phyloP scores from a whole-genome alignment of 2,329 filamentous ascomycete genomes.

The Penicillium sp. region DNA sequence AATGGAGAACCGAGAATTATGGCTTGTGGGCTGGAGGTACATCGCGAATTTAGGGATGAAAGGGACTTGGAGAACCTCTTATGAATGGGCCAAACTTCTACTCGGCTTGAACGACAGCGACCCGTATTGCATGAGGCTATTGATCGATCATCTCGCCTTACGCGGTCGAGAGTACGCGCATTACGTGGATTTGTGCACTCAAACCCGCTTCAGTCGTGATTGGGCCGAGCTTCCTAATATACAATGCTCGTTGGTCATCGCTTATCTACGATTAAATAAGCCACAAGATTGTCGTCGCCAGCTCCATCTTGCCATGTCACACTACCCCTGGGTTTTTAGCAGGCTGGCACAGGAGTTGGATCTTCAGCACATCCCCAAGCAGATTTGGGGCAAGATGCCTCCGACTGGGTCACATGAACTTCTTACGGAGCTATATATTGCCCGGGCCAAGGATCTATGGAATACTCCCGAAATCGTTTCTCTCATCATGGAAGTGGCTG shows the following conservation, averaged over 20 bases:
- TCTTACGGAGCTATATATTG: constrained; percentile 68
- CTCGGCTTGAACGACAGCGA: constrained; percentile 69
- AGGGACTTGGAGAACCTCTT: constrained; percentile 86
- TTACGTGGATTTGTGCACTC: constrained; percentile 62
- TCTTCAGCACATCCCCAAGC: constrained; percentile 66
- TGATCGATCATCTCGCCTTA: constrained; percentile 79
- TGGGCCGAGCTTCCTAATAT: constrained; percentile 62
- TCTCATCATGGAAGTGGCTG: constrained; percentile 64
- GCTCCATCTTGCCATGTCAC: constrained; percentile 62
- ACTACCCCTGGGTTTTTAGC: constrained; percentile 78
- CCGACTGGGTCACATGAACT: constrained; percentile 61
- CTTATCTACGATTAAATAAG: constrained; percentile 66
- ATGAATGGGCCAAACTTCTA: constrained; percentile 88
- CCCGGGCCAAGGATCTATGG: constrained; percentile 76
- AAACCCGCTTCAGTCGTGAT: constrained; percentile 46
- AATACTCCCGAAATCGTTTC: constrained; percentile 65
- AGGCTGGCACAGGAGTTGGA: constrained; percentile 73
- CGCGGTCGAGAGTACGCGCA: constrained; percentile 70
- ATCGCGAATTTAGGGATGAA: constrained; percentile 78
- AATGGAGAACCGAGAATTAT: constrained; percentile 86
- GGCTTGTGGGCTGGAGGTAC: constrained; percentile 83
- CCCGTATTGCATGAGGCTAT: constrained; percentile 73
- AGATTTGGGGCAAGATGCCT: constrained; percentile 74
- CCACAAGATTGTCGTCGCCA: constrained; percentile 58
- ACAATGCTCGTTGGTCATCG: constrained; percentile 68